Evolutionary conservation across 2,329 filamentous ascomycete species (phyloP).

Genomic region (Fusarium falciforme): DNA sequence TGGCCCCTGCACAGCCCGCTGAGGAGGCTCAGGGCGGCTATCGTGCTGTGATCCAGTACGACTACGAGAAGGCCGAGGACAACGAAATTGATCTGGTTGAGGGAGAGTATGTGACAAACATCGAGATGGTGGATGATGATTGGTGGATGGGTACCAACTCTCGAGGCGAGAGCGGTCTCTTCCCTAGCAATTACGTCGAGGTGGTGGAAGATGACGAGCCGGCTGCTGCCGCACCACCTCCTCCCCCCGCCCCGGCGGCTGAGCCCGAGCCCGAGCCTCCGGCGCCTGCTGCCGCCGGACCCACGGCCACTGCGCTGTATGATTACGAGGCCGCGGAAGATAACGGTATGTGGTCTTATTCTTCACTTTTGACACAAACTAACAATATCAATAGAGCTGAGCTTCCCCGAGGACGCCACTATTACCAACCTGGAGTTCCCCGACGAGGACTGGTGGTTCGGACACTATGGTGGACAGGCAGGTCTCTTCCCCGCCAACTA

Average conservation of each 20-base stretch:
- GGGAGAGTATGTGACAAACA: slow-evolving; percentile 88
- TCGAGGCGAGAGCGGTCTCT: slow-evolving; percentile 86
- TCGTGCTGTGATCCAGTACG: slow-evolving; percentile 86
- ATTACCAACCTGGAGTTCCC: slow-evolving; percentile 92
- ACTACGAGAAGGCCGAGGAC: slow-evolving; percentile 97
- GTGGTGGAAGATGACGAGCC: slow-evolving; percentile 75
- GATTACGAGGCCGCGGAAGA: slow-evolving; percentile 98
- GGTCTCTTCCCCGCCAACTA: slow-evolving; percentile 88
- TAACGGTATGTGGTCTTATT: slow-evolving; percentile 68
- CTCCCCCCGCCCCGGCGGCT: slow-evolving; percentile 47
- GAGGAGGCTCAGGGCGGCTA: slow-evolving; percentile 65
- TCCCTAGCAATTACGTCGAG: slow-evolving; percentile 98
- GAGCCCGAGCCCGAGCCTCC: slow-evolving; percentile 51
- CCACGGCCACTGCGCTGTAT: slow-evolving; percentile 86
- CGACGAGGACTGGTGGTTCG: slow-evolving; percentile 99
- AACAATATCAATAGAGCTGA: slow-evolving; percentile 63
- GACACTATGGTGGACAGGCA: slow-evolving; percentile 80
- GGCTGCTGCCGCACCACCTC: slow-evolving; percentile 45
- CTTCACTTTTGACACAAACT: not conserved
- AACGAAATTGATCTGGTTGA: slow-evolving; percentile 94
- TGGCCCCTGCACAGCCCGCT: slow-evolving; percentile 14
- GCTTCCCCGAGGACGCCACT: slow-evolving; percentile 89
- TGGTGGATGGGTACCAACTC: slow-evolving; percentile 98
- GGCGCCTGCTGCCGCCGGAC: slow-evolving; percentile 58
- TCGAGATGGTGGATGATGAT: slow-evolving; percentile 97